Evolutionary conservation across 805 yeast genomes (phyloP).

Genomic region (Spathaspora sp.): DNA sequence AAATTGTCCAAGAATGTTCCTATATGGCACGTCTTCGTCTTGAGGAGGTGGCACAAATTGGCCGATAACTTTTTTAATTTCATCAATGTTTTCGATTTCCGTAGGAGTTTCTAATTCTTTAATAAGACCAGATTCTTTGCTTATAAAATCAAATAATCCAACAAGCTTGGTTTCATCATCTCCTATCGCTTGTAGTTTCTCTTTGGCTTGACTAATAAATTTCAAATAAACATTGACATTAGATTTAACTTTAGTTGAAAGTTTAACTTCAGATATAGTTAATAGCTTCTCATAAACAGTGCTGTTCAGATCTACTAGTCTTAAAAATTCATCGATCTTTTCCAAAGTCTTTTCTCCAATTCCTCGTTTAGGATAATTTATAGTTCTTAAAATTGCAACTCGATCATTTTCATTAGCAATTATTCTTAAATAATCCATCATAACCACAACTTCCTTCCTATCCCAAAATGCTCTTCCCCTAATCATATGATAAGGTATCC

Average conservation of each 20-base stretch:
- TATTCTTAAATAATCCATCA: constrained; percentile 64
- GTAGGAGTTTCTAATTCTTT: constrained; percentile 17
- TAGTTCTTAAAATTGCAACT: constrained; percentile 53
- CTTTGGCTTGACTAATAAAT: constrained; percentile 19
- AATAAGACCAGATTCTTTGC: constrained; percentile 24
- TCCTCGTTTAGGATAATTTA: constrained; percentile 63
- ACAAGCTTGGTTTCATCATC: constrained; percentile 1
- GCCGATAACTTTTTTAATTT: constrained; percentile 33
- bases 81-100: constrained; percentile 32
- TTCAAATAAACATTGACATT: constrained; percentile 16
- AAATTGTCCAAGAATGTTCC: constrained; percentile 21
- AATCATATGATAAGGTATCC: constrained; percentile 63
- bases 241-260: constrained; percentile 1
- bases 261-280: not conserved
- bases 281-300: constrained; percentile 6
- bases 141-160: constrained; percentile 22
- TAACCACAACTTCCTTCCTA: constrained; percentile 57
- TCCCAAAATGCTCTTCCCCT: constrained; percentile 84
- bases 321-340: constrained; percentile 19
- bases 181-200: constrained; percentile 8
- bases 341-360: constrained; percentile 56
- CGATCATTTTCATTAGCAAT: constrained; percentile 57
- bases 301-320: constrained; percentile 3
- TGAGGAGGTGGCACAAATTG: not conserved
- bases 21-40: constrained; percentile 7